Evolutionary conservation across 306 rosid genomes (phyloP).

Genomic region (Benincasa hispida): DNA sequence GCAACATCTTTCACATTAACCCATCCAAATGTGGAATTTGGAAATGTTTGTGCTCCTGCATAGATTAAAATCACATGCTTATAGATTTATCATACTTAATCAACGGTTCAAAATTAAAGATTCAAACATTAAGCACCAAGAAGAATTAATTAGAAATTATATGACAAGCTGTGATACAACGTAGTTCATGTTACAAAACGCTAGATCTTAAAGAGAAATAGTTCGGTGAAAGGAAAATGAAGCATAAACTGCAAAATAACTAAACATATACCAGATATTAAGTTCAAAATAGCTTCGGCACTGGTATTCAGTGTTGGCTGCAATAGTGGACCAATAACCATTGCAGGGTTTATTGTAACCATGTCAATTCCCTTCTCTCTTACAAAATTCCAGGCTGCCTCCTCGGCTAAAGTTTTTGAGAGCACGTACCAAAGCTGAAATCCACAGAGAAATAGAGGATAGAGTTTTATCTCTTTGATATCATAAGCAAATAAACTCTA

Average conservation of each 20-base stretch:
- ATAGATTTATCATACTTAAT: not conserved
- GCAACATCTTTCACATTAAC: slow-evolving; percentile 74
- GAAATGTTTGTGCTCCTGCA: slow-evolving; percentile 48
- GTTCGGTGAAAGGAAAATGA: not conserved
- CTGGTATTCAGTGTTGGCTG: slow-evolving; percentile 61
- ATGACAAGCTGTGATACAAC: not conserved
- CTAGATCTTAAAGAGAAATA: not conserved
- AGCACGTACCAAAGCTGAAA: slow-evolving; percentile 61
- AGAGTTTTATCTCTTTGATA: not conserved
- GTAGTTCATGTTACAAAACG: not conserved
- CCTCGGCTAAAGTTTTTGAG: slow-evolving; percentile 85
- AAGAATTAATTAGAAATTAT: not conserved
- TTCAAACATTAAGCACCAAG: not conserved
- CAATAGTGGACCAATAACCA: slow-evolving; percentile 73
- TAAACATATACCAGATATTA: slow-evolving; percentile 41
- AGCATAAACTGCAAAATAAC: not conserved
- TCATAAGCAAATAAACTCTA: not conserved
- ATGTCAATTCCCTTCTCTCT: slow-evolving; percentile 60
- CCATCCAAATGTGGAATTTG: slow-evolving; percentile 42
- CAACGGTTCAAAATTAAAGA: not conserved
- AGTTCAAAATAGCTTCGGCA: slow-evolving; percentile 28
- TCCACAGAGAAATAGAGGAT: not conserved
- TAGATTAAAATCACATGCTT: not conserved
- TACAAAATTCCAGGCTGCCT: slow-evolving; percentile 75
- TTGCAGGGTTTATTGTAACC: slow-evolving; percentile 54